phyloP scores from a whole-genome alignment of 352 stramenopile species.

The Pythium phragmiticola region DNA sequence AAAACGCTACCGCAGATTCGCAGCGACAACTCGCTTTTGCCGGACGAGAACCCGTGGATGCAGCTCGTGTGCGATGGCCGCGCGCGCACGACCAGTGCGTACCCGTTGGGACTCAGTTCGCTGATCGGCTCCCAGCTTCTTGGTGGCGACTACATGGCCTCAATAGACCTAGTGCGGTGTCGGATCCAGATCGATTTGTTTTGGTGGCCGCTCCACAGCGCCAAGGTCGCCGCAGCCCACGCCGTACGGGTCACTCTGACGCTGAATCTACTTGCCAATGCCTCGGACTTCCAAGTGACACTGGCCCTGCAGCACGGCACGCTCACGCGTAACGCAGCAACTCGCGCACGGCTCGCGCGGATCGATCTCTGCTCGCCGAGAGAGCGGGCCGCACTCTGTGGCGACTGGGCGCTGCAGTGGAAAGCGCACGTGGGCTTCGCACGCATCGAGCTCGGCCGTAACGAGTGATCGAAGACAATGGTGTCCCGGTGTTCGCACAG shows the following conservation, averaged over 20 bases:
- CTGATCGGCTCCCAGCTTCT: conserved; percentile 11
- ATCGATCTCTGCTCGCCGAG: conserved; percentile 8
- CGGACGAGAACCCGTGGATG: conserved; percentile 29
- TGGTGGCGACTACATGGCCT: conserved; percentile 18
- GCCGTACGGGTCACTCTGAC: conserved; percentile 4
- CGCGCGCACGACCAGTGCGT: conserved; percentile 4
- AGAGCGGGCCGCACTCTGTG: conserved; percentile 5
- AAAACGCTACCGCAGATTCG: conserved; percentile 25
- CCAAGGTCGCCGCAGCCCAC: neutral
- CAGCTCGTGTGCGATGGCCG: conserved; percentile 37
- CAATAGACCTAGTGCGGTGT: neutral
- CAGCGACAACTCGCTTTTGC: conserved; percentile 27
- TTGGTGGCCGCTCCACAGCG: conserved; percentile 16
- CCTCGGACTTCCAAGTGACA: neutral
- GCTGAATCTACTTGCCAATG: neutral
- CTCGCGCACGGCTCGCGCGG: conserved; percentile 2
- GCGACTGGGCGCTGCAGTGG: conserved; percentile 4
- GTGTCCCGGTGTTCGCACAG: neutral
- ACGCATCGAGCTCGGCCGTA: neutral
- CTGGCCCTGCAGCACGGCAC: conserved; percentile 16
- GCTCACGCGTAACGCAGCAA: neutral
- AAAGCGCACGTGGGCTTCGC: conserved; percentile 5
- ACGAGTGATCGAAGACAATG: neutral
- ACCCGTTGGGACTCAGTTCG: conserved; percentile 16
- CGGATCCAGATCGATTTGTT: conserved; percentile 12